A percentile compares a stretch with the other conserved stretches of the same genome.
Evolutionary conservation across 1,139 yeast genomes (phyloP).

Genomic region (Kurtzmaniella quercitrusa): DNA sequence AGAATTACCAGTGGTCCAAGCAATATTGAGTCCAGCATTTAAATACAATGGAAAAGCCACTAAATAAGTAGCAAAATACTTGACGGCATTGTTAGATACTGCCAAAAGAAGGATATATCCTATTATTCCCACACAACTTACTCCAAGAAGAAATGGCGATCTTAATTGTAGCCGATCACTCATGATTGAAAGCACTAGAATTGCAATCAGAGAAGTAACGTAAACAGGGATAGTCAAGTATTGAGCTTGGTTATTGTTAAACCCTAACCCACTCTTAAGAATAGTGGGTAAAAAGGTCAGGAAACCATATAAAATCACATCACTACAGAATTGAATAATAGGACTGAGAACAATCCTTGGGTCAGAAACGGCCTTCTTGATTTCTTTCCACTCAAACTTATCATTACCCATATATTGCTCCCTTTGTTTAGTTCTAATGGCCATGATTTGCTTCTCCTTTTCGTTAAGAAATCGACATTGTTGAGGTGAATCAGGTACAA

Average conservation of each 20-base stretch:
- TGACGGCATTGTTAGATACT: conserved; percentile 24
- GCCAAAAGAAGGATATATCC: conserved; percentile 38
- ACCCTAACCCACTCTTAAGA: conserved; percentile 40
- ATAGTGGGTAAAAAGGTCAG: conserved; percentile 47
- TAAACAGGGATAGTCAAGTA: conserved; percentile 48
- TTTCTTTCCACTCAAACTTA: conserved; percentile 37
- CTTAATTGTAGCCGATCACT: conserved; percentile 35
- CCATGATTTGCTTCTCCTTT: conserved; percentile 21
- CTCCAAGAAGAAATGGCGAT: conserved; percentile 15
- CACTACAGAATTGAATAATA: conserved; percentile 44
- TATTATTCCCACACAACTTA: conserved; percentile 26
- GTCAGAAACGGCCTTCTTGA: conserved; percentile 33
- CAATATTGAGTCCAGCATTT: conserved; percentile 38
- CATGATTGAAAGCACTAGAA: conserved; percentile 29
- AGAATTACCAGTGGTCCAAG: conserved; percentile 42
- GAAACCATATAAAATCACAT: conserved; percentile 42
- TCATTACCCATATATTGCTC: conserved; percentile 22
- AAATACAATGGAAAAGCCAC: conserved; percentile 35
- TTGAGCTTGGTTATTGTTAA: conserved; percentile 39
- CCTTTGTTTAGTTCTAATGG: conserved; percentile 20
- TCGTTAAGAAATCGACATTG: conserved; percentile 16
- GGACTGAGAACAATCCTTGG: conserved; percentile 35
- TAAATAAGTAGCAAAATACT: conserved; percentile 46
- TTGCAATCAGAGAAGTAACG: conserved; percentile 36
- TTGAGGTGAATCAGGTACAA: conserved; percentile 16